Evolutionary conservation across 805 yeast genomes (phyloP).

Genomic region (Candida koratica): DNA sequence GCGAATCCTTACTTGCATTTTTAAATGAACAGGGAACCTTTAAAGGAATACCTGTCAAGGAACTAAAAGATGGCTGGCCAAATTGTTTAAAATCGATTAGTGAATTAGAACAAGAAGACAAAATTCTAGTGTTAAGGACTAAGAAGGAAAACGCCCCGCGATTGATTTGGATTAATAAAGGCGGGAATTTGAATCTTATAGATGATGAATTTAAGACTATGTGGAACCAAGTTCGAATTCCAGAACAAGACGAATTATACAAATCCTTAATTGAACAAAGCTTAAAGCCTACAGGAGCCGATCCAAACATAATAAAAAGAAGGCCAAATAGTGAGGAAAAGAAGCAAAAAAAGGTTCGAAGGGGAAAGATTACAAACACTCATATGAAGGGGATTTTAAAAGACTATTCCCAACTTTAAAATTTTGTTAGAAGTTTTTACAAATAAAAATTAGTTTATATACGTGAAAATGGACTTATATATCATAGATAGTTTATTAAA

Average conservation of each 20-base stretch:
- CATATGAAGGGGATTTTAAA: slow-evolving; percentile 95
- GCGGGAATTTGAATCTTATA: slow-evolving; percentile 65
- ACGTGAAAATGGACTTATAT: not conserved
- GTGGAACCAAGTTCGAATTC: slow-evolving; percentile 80
- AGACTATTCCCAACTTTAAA: slow-evolving; percentile 54
- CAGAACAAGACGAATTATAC: slow-evolving; percentile 78
- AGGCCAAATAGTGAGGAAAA: slow-evolving; percentile 54
- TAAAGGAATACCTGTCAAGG: slow-evolving; percentile 81
- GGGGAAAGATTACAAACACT: slow-evolving; percentile 91
- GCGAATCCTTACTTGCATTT: slow-evolving; percentile 69
- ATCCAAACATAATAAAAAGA: slow-evolving; percentile 85
- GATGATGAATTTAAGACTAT: slow-evolving; percentile 77
- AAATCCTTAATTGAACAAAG: slow-evolving; percentile 74
- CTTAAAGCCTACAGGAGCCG: slow-evolving; percentile 96
- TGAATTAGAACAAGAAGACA: slow-evolving; percentile 70
- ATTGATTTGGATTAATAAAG: slow-evolving; percentile 83
- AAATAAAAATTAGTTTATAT: not conserved
- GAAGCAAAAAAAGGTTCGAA: slow-evolving; percentile 87
- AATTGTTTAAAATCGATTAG: slow-evolving; percentile 78
- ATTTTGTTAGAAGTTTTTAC: not conserved
- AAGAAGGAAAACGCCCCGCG: slow-evolving; percentile 94
- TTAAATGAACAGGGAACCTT: slow-evolving; percentile 80
- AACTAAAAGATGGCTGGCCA: slow-evolving; percentile 88
- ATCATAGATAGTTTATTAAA: not conserved
- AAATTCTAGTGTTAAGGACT: slow-evolving; percentile 78